Evolutionary conservation across 2,329 filamentous ascomycete species (phyloP), one percentile per base, ranked within the genome.

Genomic region (Grosmannia serpens): DNA sequence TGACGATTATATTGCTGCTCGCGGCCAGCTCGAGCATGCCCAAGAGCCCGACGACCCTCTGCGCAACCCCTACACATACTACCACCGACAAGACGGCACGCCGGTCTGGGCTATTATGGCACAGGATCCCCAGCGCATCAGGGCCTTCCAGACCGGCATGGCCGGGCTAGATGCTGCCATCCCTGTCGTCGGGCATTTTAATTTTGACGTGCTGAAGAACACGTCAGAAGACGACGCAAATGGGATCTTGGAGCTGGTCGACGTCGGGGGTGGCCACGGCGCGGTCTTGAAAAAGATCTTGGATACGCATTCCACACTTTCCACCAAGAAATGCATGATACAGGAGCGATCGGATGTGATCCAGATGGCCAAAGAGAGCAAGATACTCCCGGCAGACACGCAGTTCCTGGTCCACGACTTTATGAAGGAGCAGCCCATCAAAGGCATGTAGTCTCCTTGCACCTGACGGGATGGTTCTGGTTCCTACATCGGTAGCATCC

Each of bases 41-140:
- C n/a, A 44, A 0, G 65, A 70, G 27, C 67, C 68, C 0, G 61
- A 69, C 35, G 65, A 70, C 50, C 65, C 66, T 2, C 58, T 67
- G 2, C 55, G 62, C 22, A 71, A 70, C 57, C 69, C 68, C 1
- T 70, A 67, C 54, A 71, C 67, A 1, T 65, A 61, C 44, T 66
- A 64, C 59, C 64, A 67, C 60, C 67, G 67, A 24, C 65, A 70
- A 53, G 67, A 70, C n/a, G 69, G 70, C 20, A 68, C 67, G 0
- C 67, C 66, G 2, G 66, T 70, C 1, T 70, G 68, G 67, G 61
- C 62, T 52, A 70, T 71, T 58, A 71, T 70, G 67, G 66, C 64
- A 38, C 62, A 68, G 58, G 59, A 70, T 26, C 67, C 66, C 0
- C 65, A 69, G 58, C 64, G 64, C 17, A 59, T 71, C 20, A 58